Conservation (phyloP, 805 yeast species). For the Wickerhamomyces silvicola region DNA sequence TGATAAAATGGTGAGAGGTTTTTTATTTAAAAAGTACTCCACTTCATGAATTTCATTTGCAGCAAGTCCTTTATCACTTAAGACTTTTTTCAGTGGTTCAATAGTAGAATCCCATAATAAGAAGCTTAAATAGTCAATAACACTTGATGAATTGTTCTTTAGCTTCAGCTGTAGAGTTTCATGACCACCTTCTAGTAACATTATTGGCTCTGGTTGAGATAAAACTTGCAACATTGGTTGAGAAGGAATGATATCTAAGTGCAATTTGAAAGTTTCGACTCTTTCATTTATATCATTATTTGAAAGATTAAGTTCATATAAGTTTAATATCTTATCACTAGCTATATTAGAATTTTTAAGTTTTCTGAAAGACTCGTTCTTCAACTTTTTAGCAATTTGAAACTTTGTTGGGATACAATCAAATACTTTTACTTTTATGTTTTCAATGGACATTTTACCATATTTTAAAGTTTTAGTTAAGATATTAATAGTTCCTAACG, state of each 20-base stretch:
- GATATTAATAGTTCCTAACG: slow-evolving; percentile 33
- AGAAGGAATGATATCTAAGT: slow-evolving; percentile 29
- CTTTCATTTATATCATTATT: slow-evolving; percentile 11
- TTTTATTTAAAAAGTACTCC: slow-evolving; percentile 59
- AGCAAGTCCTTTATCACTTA: slow-evolving; percentile 41
- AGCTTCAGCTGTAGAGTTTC: slow-evolving; percentile 43
- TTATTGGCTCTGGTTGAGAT: slow-evolving; percentile 46
- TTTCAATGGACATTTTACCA: slow-evolving; percentile 45
- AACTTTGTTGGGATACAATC: slow-evolving; percentile 45
- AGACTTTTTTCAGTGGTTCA: slow-evolving; percentile 52
- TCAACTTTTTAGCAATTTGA: slow-evolving; percentile 30
- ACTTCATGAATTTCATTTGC: slow-evolving; percentile 66
- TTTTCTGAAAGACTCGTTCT: slow-evolving; percentile 18
- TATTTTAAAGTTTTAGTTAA: slow-evolving; percentile 40
- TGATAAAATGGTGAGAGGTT: slow-evolving; percentile 43
- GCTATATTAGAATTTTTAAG: slow-evolving; percentile 16
- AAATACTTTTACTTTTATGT: slow-evolving; percentile 44
- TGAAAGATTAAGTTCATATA: too few relatives aligned
- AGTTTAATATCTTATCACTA: too few relatives aligned
- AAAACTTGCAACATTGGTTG: slow-evolving; percentile 60
- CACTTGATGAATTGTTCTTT: slow-evolving; percentile 51
- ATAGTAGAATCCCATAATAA: slow-evolving; percentile 68
- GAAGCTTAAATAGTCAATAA: slow-evolving; percentile 52
- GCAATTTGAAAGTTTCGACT: slow-evolving; percentile 23
- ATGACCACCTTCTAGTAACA: slow-evolving; percentile 76